A percentile compares a stretch with the other conserved stretches of the same genome.
Conservation (phyloP, 2,329 filamentous ascomycete species). For the Aspergillus novofumigatus region DNA sequence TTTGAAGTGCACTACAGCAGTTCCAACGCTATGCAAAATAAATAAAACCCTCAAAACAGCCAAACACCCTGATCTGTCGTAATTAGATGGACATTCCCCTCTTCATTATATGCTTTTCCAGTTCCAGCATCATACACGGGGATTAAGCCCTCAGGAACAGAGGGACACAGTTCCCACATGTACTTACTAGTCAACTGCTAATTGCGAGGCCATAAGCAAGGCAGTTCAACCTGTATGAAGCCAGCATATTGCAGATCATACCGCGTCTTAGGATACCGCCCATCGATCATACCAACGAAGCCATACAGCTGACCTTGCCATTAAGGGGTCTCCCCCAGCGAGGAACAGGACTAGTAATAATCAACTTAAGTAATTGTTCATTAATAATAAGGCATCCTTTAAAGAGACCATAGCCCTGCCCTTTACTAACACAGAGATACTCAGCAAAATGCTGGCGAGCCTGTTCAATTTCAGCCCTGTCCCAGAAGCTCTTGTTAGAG, state of each 20-base stretch:
- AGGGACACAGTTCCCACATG: conserved; percentile 1
- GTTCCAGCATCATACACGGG: conserved; percentile 3
- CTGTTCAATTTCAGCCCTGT: not conserved
- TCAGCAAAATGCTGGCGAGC: not conserved
- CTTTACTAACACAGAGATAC: not conserved
- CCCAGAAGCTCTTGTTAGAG: not conserved
- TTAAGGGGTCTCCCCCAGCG: not conserved
- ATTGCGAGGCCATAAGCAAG: conserved; percentile 1
- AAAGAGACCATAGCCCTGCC: not conserved
- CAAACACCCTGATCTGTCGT: not conserved
- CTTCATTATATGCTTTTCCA: not conserved
- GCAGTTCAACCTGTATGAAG: conserved; percentile 1
- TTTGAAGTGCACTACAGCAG: too few relatives aligned
- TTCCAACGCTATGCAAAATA: too few relatives aligned
- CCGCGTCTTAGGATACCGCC: conserved; percentile 2
- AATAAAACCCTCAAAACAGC: not conserved
- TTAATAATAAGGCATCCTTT: not conserved
- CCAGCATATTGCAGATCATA: not conserved
- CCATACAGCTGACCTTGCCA: not conserved
- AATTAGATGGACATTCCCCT: not conserved
- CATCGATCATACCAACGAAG: conserved; percentile 5
- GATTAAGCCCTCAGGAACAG: conserved; percentile 1
- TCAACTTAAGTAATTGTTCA: not conserved
- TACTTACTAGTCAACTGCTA: not conserved
- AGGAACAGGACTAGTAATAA: not conserved